phyloP scores from a whole-genome alignment of 768 basidiomycete species.

The Xerocomellus intermedius region DNA sequence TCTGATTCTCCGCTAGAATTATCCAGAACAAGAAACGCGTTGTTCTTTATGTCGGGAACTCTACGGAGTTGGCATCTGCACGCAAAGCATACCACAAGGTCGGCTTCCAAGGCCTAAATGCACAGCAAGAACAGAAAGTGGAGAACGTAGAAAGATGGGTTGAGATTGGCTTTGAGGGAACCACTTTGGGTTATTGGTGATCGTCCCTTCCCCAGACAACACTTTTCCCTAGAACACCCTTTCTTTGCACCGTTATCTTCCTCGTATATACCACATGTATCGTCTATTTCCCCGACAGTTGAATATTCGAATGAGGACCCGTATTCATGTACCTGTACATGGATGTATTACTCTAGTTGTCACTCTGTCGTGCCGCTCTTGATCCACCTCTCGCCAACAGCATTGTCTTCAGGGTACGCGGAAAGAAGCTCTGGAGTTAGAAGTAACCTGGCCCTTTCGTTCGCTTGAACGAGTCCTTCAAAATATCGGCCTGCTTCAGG shows the following conservation, averaged over 20 bases:
- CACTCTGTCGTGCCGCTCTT: constrained; percentile 13
- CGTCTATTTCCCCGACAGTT: neutral
- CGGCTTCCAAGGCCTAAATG: constrained; percentile 59
- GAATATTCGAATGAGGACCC: neutral
- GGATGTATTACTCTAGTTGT: neutral
- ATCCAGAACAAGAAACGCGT: constrained; percentile 45
- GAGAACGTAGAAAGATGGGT: constrained; percentile 55
- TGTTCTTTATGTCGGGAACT: constrained; percentile 64
- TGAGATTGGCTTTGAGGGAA: constrained; percentile 59
- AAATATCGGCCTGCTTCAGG: constrained; percentile 37
- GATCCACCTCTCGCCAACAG: constrained; percentile 37
- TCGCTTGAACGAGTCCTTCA: constrained; percentile 29
- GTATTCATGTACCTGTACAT: constrained; percentile 6
- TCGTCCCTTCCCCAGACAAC: neutral
- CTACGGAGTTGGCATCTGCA: constrained; percentile 39
- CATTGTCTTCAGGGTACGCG: constrained; percentile 50
- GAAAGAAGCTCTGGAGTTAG: constrained; percentile 41
- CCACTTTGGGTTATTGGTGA: constrained; percentile 67
- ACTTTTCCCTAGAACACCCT: neutral
- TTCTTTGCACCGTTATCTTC: neutral
- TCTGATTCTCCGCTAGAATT: constrained; percentile 26
- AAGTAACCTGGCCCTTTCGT: constrained; percentile 37
- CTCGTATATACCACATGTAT: neutral
- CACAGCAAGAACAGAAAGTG: constrained; percentile 25
- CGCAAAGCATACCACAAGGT: constrained; percentile 59